Evolutionary conservation across 345 rosid genomes (phyloP).

Genomic region (Trapa incisa): DNA sequence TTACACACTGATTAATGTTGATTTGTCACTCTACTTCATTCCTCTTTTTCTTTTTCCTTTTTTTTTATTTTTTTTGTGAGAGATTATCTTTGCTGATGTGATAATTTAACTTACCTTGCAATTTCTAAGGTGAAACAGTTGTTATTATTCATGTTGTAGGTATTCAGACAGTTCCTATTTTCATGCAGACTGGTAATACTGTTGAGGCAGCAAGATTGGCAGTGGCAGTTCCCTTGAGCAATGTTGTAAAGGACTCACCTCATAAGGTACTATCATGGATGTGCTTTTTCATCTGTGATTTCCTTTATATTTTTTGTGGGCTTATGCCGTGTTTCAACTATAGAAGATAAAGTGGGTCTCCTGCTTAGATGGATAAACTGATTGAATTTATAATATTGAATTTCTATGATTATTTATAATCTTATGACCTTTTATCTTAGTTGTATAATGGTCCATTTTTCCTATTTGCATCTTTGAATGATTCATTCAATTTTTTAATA

Average conservation of each 20-base stretch:
- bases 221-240: constrained; percentile 26
- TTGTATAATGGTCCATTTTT: not conserved
- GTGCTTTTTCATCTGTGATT: not conserved
- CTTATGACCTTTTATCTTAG: not conserved
- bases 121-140: constrained; percentile 72
- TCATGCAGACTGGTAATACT: constrained; percentile 87
- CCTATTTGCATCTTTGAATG: no score
- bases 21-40: no score
- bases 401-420: not conserved
- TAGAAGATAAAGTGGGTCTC: not conserved
- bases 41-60: not conserved
- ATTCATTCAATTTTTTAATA: no score
- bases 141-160: constrained; percentile 86
- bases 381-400: not conserved
- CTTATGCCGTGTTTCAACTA: not conserved
- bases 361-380: not conserved
- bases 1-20: not conserved
- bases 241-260: constrained; percentile 56
- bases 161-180: constrained; percentile 98
- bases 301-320: not conserved
- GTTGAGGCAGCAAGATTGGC: constrained; percentile 37
- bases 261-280: constrained; percentile 37
- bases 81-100: constrained; percentile 5
- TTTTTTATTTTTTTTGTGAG: not conserved
- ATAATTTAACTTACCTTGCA: constrained; percentile 22